Evolutionary conservation across 495 filamentous ascomycete genomes (phyloP).

Genomic region (Penicillium paradoxum): DNA sequence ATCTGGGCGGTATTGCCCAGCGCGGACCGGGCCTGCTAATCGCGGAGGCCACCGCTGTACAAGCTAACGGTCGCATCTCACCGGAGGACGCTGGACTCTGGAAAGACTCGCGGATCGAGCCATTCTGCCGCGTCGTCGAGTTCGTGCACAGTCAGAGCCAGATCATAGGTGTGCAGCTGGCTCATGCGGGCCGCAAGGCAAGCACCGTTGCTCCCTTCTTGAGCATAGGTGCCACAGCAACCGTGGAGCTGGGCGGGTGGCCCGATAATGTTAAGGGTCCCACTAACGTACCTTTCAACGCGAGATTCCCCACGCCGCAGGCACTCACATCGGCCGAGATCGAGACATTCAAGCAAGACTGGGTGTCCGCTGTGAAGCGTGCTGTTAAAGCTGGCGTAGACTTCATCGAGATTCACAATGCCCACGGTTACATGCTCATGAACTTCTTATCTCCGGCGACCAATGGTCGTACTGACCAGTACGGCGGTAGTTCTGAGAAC

Average conservation of each 20-base stretch:
- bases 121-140: slow-evolving; percentile 53
- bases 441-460: slow-evolving; percentile 58
- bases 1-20: slow-evolving; percentile 50
- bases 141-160: slow-evolving; percentile 63
- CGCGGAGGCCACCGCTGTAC: slow-evolving; percentile 64
- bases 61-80: slow-evolving; percentile 63
- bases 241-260: slow-evolving; percentile 56
- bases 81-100: slow-evolving; percentile 65
- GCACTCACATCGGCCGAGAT: slow-evolving; percentile 55
- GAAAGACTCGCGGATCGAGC: slow-evolving; percentile 62
- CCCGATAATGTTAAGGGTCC: slow-evolving; percentile 53
- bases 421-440: slow-evolving; percentile 60
- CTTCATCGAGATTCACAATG: slow-evolving; percentile 53
- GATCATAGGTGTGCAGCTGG: slow-evolving; percentile 63
- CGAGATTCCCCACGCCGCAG: slow-evolving; percentile 44
- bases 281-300: slow-evolving; percentile 47
- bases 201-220: slow-evolving; percentile 66
- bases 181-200: slow-evolving; percentile 71
- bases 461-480: slow-evolving; percentile 57
- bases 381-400: slow-evolving; percentile 55
- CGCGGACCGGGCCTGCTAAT: slow-evolving; percentile 60
- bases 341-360: slow-evolving; percentile 51
- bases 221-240: slow-evolving; percentile 37
- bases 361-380: slow-evolving; percentile 48
- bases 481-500: slow-evolving; percentile 61